phyloP scores from a whole-genome alignment of 306 rosid genomes.

The Cucurbita argyrosperma region DNA sequence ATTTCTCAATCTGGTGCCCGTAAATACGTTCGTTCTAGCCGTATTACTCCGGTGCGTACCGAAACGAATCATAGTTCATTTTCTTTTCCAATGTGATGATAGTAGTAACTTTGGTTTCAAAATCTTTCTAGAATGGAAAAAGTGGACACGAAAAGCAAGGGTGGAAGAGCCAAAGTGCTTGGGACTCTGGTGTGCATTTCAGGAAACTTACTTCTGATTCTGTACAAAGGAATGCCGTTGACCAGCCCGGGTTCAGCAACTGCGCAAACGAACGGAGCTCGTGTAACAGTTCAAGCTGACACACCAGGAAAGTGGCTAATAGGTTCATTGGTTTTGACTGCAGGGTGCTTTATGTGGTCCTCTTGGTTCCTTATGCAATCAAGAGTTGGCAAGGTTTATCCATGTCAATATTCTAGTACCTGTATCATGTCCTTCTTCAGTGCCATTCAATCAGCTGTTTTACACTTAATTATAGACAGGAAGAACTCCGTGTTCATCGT shows the following conservation, averaged over 20 bases:
- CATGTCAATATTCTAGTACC: conserved; percentile 74
- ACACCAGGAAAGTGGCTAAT: conserved; percentile 34
- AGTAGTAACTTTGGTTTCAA: not conserved
- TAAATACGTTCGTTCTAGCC: conserved; percentile 58
- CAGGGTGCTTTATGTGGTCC: conserved; percentile 61
- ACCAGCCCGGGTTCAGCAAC: conserved; percentile 15
- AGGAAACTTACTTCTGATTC: conserved; percentile 45
- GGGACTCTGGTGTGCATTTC: conserved; percentile 43
- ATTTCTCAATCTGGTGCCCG: conserved; percentile 76
- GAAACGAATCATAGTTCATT: not conserved
- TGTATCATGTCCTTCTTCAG: conserved; percentile 58
- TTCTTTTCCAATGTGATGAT: not conserved
- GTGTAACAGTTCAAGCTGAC: conserved; percentile 3
- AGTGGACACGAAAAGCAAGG: conserved; percentile 36
- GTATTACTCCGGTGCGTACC: conserved; percentile 59
- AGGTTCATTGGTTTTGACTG: conserved; percentile 42
- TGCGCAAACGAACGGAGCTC: not conserved
- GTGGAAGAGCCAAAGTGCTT: conserved; percentile 55
- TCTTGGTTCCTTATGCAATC: conserved; percentile 88
- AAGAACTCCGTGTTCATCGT: conserved; percentile 35
- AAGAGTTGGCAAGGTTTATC: conserved; percentile 42
- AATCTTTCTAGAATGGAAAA: conserved; percentile 49
- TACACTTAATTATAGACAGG: conserved; percentile 35
- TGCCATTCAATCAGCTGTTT: conserved; percentile 48
- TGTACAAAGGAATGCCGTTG: conserved; percentile 59